Conservation (phyloP, 257 asterid genomes). For the Dorcoceras hygrometricum region DNA sequence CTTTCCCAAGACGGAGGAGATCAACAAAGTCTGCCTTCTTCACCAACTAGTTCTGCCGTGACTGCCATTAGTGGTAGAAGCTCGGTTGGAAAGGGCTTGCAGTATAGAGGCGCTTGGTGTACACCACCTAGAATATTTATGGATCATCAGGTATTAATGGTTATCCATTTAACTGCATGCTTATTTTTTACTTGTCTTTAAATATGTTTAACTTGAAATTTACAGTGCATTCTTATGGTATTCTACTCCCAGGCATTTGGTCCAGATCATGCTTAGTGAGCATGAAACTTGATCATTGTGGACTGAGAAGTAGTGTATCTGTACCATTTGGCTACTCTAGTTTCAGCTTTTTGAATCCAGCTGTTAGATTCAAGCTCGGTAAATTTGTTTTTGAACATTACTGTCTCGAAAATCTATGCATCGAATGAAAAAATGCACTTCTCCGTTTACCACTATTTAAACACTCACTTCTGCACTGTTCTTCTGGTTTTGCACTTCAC, state of each 20-base stretch:
- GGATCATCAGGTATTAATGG: slow-evolving; percentile 78
- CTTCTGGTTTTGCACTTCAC: neutral
- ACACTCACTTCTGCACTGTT: neutral
- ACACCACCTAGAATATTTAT: slow-evolving; percentile 95
- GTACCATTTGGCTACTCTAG: neutral
- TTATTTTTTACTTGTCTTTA: slow-evolving; percentile 11
- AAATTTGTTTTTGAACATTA: neutral
- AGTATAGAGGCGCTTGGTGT: slow-evolving; percentile 95
- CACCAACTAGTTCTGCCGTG: slow-evolving; percentile 94
- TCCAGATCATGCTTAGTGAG: neutral
- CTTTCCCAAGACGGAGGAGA: slow-evolving; percentile 84
- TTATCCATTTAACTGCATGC: slow-evolving; percentile 1
- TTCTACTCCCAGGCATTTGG: neutral
- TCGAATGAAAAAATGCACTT: neutral
- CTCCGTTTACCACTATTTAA: neutral
- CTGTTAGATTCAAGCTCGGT: neutral
- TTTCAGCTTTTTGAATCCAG: neutral
- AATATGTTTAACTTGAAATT: neutral
- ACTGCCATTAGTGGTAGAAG: slow-evolving; percentile 93
- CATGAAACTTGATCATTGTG: neutral
- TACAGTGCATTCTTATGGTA: neutral
- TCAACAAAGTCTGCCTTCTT: slow-evolving; percentile 83
- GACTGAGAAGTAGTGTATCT: neutral
- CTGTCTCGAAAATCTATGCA: neutral
- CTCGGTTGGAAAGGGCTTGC: slow-evolving; percentile 89